Base-by-base conservation (phyloP, 192 early-diverging fungal genomes). In the Phlyctochytrium arcticum region DNA sequence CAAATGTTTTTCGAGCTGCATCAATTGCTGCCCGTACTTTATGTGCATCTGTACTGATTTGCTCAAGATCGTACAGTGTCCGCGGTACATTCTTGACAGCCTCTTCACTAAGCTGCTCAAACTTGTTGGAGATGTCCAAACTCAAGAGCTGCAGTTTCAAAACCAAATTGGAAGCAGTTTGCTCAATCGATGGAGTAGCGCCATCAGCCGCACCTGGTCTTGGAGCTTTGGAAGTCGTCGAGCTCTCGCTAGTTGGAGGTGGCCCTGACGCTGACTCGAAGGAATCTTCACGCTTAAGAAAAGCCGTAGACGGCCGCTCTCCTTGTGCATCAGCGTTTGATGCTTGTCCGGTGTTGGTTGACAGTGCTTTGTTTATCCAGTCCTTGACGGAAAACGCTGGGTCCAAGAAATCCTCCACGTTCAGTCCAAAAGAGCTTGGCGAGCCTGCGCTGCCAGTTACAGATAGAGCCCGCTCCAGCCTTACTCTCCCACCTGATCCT, bases 291-390 rank as follows among this genome's bases (percentile, higher is more conserved):
- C n/a, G n/a, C n/a, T n/a, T n/a, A n/a, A n/a, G n/a, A n/a, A n/a
- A n/a, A n/a, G n/a, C n/a, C n/a, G n/a, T n/a, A n/a, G n/a, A n/a
- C n/a, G n/a, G n/a, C n/a, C n/a, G n/a, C n/a, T n/a, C n/a, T n/a
- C n/a, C n/a, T n/a, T n/a, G n/a, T 21, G 2, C 0, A 44, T 44
- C 36, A 46, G 32, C 30, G 15, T 30, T 29, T 5, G 48, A 27
- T n/a, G n/a, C n/a, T n/a, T n/a, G n/a, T 31, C 34, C 50, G 10
- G 12, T 24, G 6, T 4, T 15, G 19, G 23, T 26, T 5, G 64
- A 57, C 1, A 88, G 62, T 0, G 75, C 72, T 17, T 54, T 44
- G 57, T 89, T 89, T 51, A 89, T 82, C 88, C 88, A 89, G 27
- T 57, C 57, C 67, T 88, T 89, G 33, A 87, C 70, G 42, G 87